Conservation (phyloP, 2,329 filamentous ascomycete genomes). For the Ophiostoma triangulosporum region DNA sequence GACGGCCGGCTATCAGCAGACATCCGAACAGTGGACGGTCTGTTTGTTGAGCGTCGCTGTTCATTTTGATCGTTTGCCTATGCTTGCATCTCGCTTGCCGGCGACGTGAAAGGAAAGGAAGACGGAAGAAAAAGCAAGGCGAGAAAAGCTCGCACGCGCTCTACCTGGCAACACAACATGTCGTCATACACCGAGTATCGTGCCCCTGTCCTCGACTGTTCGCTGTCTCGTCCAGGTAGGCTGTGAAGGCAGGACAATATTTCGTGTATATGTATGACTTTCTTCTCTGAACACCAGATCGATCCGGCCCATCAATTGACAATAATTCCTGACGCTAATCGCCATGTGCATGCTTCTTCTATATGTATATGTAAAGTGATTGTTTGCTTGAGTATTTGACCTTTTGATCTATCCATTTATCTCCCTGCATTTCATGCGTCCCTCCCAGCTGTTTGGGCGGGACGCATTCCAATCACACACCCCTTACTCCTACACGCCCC, state of each 20-base stretch:
- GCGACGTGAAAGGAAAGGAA: not conserved
- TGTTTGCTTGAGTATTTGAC: too few species aligned
- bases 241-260: too few species aligned
- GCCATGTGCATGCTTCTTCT: too few species aligned
- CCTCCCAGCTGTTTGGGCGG: constrained; percentile 7
- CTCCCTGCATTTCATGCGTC: not conserved
- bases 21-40: not conserved
- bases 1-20: not conserved
- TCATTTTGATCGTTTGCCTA: too few species aligned
- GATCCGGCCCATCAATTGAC: too few species aligned
- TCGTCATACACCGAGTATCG: constrained; percentile 9
- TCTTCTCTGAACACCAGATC: too few species aligned
- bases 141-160: not conserved
- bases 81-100: too few species aligned
- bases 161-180: constrained; percentile 5
- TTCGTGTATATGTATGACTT: too few species aligned
- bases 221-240: not conserved
- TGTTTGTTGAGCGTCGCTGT: not conserved
- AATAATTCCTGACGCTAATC: too few species aligned
- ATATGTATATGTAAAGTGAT: too few species aligned
- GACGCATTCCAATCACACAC: not conserved
- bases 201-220: not conserved
- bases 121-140: not conserved
- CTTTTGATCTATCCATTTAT: too few species aligned
- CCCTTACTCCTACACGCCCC: not conserved